Conservation (phyloP, 352 stramenopile species). For the Hyaloperonospora arabidopsidis region DNA sequence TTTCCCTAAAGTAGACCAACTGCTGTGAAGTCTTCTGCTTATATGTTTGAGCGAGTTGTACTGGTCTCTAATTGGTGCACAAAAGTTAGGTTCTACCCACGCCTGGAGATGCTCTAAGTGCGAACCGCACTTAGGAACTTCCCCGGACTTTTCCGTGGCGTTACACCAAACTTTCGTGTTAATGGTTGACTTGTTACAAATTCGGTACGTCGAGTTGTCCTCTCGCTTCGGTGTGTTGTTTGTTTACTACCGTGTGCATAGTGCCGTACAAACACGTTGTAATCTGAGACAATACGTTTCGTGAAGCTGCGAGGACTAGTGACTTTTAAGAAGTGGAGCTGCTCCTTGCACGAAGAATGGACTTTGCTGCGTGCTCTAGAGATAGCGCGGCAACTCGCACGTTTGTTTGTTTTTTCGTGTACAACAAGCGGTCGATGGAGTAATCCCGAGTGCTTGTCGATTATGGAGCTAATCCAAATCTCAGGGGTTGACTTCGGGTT, state of each 20-base stretch:
- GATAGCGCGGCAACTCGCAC: slow-evolving; percentile 63
- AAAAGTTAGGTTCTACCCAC: too few relatives aligned
- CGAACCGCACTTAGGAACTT: too few relatives aligned
- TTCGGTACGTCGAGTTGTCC: slow-evolving; percentile 34
- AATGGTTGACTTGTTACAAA: slow-evolving; percentile 63
- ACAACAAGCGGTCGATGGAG: slow-evolving; percentile 59
- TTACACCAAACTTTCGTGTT: too few relatives aligned
- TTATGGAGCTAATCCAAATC: slow-evolving; percentile 54
- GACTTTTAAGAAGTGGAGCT: slow-evolving; percentile 50
- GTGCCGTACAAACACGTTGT: slow-evolving; percentile 1
- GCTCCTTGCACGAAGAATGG: slow-evolving; percentile 52
- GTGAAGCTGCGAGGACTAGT: slow-evolving; percentile 67
- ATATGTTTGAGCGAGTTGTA: too few relatives aligned
- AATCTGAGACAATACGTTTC: too few relatives aligned
- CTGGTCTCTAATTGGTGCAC: too few relatives aligned
- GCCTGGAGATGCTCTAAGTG: too few relatives aligned
- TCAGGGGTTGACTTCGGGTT: slow-evolving; percentile 56
- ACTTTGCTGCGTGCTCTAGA: slow-evolving; percentile 38
- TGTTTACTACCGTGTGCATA: slow-evolving; percentile 1
- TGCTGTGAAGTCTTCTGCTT: too few relatives aligned
- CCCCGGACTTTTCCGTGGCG: too few relatives aligned
- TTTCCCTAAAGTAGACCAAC: too few relatives aligned
- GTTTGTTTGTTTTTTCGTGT: too few relatives aligned
- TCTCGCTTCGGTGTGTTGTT: neutral
- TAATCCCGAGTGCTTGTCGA: slow-evolving; percentile 54